Evolutionary conservation across 208 protist genomes (phyloP).

Genomic region (Acanthamoeba lenticulata): DNA sequence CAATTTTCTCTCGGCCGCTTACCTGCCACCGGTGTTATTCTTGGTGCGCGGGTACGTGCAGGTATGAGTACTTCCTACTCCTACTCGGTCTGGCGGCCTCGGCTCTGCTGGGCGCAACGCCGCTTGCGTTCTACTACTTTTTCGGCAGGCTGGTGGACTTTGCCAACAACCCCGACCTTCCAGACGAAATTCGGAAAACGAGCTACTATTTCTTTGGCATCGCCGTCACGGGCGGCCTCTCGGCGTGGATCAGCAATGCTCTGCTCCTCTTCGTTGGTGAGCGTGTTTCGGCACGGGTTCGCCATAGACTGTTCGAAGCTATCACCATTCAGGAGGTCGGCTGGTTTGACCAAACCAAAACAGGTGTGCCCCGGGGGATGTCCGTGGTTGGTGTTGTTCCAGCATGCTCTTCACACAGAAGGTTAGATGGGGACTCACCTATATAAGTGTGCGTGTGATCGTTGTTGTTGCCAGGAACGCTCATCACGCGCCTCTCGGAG

Average conservation of each 20-base stretch:
- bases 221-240: background rate
- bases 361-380: constrained; percentile 75
- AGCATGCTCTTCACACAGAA: background rate
- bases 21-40: background rate
- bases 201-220: constrained; percentile 38
- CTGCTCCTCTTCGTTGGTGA: constrained; percentile 50
- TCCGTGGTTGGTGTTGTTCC: background rate
- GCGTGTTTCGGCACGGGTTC: constrained; percentile 72
- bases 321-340: constrained; percentile 85
- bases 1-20: background rate
- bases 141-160: constrained; percentile 29
- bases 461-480: background rate
- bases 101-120: background rate
- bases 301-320: constrained; percentile 72
- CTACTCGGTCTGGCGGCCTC: background rate
- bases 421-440: too few relatives aligned
- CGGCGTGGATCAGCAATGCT: background rate
- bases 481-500: constrained; percentile 33
- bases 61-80: constrained; percentile 1
- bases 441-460: background rate
- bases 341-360: constrained; percentile 85
- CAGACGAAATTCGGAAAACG: background rate
- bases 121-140: constrained; percentile 59
- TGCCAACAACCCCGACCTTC: background rate
- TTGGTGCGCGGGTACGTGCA: background rate